phyloP scores from a whole-genome alignment of 768 basidiomycete species.

The Terana coerulea region DNA sequence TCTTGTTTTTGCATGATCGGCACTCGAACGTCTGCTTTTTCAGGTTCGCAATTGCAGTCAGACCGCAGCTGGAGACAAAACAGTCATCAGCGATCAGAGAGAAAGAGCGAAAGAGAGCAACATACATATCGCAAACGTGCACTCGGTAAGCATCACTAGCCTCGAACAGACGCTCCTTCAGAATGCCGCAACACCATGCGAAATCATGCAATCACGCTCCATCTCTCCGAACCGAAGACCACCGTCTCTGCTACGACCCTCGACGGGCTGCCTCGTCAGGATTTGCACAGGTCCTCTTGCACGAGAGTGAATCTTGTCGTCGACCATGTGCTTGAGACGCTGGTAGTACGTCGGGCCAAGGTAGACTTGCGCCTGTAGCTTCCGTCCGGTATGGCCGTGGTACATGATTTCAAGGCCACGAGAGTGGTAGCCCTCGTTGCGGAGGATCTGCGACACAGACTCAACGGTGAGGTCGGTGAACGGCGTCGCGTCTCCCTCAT shows the following conservation, averaged over 20 bases:
- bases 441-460: conserved; percentile 89
- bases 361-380: conserved; percentile 97
- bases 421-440: conserved; percentile 91
- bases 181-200: conserved; percentile 97
- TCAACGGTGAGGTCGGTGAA: conserved; percentile 98
- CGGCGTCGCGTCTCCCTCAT: conserved; percentile 97
- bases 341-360: conserved; percentile 99
- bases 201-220: conserved; percentile 99
- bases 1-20: conserved; percentile 96
- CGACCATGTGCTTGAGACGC: conserved; percentile 99
- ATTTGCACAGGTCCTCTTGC: conserved; percentile 98
- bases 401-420: conserved; percentile 98
- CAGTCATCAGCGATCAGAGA: conserved; percentile 14
- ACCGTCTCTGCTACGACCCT: conserved; percentile 98
- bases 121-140: conserved; percentile 95
- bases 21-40: conserved; percentile 99
- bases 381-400: conserved; percentile 97
- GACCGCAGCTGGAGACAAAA: conserved; percentile 63
- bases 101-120: conserved; percentile 16
- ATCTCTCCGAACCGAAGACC: conserved; percentile 99
- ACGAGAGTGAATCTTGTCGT: conserved; percentile 98
- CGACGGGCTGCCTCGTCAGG: conserved; percentile 94
- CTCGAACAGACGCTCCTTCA: conserved; percentile 96
- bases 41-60: conserved; percentile 97
- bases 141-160: conserved; percentile 91